Evolutionary conservation across 106 monocot genomes (phyloP).

Genomic region (Acorus gramineus): DNA sequence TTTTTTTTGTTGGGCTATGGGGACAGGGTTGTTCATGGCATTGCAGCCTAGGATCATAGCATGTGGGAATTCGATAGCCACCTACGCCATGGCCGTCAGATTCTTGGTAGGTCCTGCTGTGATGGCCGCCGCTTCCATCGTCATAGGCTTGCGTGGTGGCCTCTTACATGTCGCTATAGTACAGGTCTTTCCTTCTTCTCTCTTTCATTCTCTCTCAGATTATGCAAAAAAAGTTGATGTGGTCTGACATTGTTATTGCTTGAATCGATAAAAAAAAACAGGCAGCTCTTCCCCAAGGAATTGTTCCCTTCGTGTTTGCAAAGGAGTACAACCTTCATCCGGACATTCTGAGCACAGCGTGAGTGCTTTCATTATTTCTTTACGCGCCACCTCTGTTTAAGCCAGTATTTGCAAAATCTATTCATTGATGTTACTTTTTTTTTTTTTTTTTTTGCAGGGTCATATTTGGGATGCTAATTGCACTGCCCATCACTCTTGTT

Average conservation of each 20-base stretch:
- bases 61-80: slow-evolving; percentile 68
- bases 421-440: not conserved
- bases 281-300: slow-evolving; percentile 95
- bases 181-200: slow-evolving; percentile 30
- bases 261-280: slow-evolving; percentile 3
- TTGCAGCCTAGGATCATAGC: slow-evolving; percentile 86
- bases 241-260: not conserved
- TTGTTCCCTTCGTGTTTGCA: slow-evolving; percentile 90
- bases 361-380: slow-evolving; percentile 5
- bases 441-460: slow-evolving; percentile 31
- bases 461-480: slow-evolving; percentile 89
- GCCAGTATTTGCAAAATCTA: not conserved
- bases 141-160: slow-evolving; percentile 54
- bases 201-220: not conserved
- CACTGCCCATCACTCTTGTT: slow-evolving; percentile 62
- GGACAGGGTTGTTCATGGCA: slow-evolving; percentile 86
- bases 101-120: slow-evolving; percentile 77
- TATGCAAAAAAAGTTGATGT: no score
- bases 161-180: slow-evolving; percentile 79
- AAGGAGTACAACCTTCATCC: slow-evolving; percentile 97
- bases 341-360: slow-evolving; percentile 89
- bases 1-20: not conserved
- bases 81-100: slow-evolving; percentile 72
- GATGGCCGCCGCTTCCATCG: slow-evolving; percentile 72
- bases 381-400: not conserved